These are phyloP conservation scores for Hydnum rufescens DNA, from an alignment of 768 basidiomycete species.

Conservation along the genomic window DNA sequence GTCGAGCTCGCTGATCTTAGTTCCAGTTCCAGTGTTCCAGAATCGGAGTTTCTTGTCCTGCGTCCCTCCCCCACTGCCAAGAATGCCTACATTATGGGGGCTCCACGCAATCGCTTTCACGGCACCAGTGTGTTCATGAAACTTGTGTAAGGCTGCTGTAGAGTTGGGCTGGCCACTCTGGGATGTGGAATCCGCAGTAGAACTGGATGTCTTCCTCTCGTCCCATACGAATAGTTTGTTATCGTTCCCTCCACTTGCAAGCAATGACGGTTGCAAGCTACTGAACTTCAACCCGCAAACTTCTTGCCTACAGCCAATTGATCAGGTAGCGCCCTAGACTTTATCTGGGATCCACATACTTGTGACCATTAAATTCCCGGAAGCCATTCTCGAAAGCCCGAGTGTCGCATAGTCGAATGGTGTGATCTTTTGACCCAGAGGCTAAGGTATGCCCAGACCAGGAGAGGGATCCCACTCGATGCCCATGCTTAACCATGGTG, in stretches of 20 bases:
- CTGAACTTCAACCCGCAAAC: slow-evolving; percentile 95
- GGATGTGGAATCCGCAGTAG: neutral
- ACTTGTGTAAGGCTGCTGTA: slow-evolving; percentile 45
- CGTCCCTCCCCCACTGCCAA: slow-evolving; percentile 95
- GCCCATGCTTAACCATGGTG: slow-evolving; percentile 71
- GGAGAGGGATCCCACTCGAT: slow-evolving; percentile 82
- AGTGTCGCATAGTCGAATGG: slow-evolving; percentile 83
- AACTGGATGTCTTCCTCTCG: slow-evolving; percentile 23
- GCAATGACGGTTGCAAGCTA: slow-evolving; percentile 31
- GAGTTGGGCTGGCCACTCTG: neutral
- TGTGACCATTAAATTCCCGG: slow-evolving; percentile 47
- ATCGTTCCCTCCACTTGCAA: slow-evolving; percentile 94
- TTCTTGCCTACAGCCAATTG: slow-evolving; percentile 44
- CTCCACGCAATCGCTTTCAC: slow-evolving; percentile 99
- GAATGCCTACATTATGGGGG: slow-evolving; percentile 74
- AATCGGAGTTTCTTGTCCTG: slow-evolving; percentile 96
- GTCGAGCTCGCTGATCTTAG: slow-evolving; percentile 70
- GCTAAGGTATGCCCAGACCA: slow-evolving; percentile 83
- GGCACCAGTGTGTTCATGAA: slow-evolving; percentile 90
- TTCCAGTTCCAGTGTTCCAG: slow-evolving; percentile 84
- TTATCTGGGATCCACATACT: slow-evolving; percentile 6
- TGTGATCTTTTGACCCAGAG: slow-evolving; percentile 79
- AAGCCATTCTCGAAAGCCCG: slow-evolving; percentile 55
- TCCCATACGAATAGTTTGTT: slow-evolving; percentile 99
- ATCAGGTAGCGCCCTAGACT: slow-evolving; percentile 9